These are phyloP conservation scores for Chrysanthemum seticuspe DNA, from an alignment of 129 eudicot species.

Conservation along the genomic window DNA sequence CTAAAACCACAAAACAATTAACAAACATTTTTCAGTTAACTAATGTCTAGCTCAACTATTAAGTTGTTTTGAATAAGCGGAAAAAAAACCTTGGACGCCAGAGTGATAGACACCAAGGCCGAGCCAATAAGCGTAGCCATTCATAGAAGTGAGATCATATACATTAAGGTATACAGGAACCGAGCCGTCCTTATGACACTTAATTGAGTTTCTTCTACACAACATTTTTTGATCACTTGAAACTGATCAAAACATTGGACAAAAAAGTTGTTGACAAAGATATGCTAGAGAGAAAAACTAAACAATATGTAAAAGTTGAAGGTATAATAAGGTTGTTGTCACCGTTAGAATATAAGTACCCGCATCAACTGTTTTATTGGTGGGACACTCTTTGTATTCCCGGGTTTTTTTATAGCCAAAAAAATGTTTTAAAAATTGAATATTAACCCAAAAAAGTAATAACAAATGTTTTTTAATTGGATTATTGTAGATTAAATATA, in stretches of 20 bases:
- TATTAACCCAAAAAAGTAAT: background rate
- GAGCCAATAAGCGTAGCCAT: constrained; percentile 89
- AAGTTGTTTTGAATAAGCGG: background rate
- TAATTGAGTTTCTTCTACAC: constrained; percentile 58
- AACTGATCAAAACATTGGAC: constrained; percentile 4
- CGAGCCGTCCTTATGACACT: constrained; percentile 50
- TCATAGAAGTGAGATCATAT: constrained; percentile 76
- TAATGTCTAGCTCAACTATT: too few relatives aligned
- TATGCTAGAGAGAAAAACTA: background rate
- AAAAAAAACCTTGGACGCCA: constrained; percentile 73
- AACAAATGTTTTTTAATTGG: background rate
- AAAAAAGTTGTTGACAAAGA: background rate
- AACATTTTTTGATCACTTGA: constrained; percentile 41
- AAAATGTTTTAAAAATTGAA: too few relatives aligned
- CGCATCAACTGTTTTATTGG: constrained; percentile 42
- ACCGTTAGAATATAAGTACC: constrained; percentile 43
- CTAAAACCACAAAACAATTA: constrained; percentile 31
- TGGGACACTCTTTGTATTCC: constrained; percentile 27
- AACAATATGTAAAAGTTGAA: background rate
- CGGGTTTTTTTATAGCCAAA: background rate
- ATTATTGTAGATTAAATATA: background rate
- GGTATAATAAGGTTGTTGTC: constrained; percentile 15
- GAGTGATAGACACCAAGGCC: constrained; percentile 93
- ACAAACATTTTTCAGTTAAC: background rate
- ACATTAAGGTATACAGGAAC: constrained; percentile 74